These are phyloP conservation scores for Yamadazyma insecticola DNA, from an alignment of 805 yeast genomes.

Conservation along the genomic window DNA sequence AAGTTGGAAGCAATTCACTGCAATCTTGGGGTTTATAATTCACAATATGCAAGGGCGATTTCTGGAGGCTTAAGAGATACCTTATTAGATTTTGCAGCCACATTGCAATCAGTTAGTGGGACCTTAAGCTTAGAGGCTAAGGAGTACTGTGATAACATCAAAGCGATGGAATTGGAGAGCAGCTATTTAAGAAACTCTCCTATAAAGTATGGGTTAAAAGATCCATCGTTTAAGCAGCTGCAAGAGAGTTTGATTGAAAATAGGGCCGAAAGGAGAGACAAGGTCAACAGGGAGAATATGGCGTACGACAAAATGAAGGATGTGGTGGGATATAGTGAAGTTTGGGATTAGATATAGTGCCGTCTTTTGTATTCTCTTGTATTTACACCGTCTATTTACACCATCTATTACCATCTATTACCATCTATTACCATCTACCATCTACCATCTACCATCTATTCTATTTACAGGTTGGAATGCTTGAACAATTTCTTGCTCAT, in stretches of 20 bases:
- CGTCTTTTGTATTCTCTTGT: background rate
- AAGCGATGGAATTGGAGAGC: slow-evolving; percentile 1
- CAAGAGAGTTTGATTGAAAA: no score
- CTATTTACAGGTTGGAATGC: no score
- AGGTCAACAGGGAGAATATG: no score
- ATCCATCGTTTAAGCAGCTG: no score
- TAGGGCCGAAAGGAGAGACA: no score
- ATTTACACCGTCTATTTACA: no score
- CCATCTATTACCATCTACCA: background rate
- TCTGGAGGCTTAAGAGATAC: slow-evolving; percentile 41
- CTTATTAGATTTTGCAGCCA: slow-evolving; percentile 37
- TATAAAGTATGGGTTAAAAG: no score
- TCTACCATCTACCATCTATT: slow-evolving; percentile 1
- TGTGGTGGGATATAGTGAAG: no score
- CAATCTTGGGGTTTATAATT: slow-evolving; percentile 49
- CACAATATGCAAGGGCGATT: slow-evolving; percentile 46
- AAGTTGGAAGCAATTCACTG: slow-evolving; percentile 47
- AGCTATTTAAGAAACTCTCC: no score
- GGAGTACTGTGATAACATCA: slow-evolving; percentile 5
- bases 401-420: no score
- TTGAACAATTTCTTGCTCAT: slow-evolving; percentile 61
- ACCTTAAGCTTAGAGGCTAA: slow-evolving; percentile 4
- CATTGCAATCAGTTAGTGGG: slow-evolving; percentile 21
- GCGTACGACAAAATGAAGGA: no score
- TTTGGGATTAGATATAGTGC: no score